A percentile compares a stretch with the other conserved stretches of the same genome.
Evolutionary conservation across 306 rosid species (phyloP).

Genomic region (Rosa lucieae): DNA sequence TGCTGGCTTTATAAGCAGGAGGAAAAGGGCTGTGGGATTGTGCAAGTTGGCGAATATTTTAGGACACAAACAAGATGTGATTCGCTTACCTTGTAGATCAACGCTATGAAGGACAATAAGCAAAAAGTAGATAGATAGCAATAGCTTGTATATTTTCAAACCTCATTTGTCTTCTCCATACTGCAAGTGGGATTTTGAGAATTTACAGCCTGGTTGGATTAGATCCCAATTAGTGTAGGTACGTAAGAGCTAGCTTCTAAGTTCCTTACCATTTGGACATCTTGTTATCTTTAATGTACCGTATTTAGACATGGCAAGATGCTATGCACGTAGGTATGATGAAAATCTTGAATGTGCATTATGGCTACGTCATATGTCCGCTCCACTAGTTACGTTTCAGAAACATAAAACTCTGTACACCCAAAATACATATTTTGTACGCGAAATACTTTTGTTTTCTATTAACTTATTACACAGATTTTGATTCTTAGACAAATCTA

Average conservation of each 20-base stretch:
- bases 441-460: too few species aligned
- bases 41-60: constrained; percentile 9
- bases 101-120: background rate
- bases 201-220: background rate
- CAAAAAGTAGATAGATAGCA: background rate
- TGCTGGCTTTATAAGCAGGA: background rate
- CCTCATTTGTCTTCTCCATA: background rate
- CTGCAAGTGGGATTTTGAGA: background rate
- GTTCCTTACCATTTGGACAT: background rate
- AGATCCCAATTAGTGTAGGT: background rate
- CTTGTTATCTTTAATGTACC: too few species aligned
- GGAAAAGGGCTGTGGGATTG: background rate
- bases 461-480: too few species aligned
- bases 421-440: too few species aligned
- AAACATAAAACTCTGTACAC: background rate
- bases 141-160: background rate
- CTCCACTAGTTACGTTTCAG: background rate
- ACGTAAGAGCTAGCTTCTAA: background rate
- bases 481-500: too few species aligned
- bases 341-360: too few species aligned
- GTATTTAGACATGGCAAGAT: background rate
- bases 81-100: background rate
- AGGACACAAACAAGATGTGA: background rate
- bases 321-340: background rate
- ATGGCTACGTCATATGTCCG: background rate